phyloP scores from a whole-genome alignment of 1,139 yeast species.

The Zygoascus hellenicus region DNA sequence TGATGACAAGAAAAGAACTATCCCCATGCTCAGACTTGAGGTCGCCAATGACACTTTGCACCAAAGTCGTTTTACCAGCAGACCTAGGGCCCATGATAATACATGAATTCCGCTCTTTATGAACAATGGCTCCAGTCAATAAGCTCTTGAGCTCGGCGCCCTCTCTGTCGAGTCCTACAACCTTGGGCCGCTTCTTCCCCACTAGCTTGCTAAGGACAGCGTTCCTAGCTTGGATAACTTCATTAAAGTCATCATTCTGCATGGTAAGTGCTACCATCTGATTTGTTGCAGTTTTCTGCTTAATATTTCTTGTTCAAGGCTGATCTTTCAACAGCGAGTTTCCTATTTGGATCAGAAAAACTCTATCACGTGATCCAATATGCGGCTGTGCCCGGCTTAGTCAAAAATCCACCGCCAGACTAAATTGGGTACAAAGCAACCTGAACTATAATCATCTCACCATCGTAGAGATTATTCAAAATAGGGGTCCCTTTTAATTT shows the following conservation, averaged over 20 bases:
- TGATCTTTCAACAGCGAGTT: no score
- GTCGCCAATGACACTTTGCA: slow-evolving; percentile 52
- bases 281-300: no score
- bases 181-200: slow-evolving; percentile 20
- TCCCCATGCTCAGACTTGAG: slow-evolving; percentile 38
- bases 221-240: slow-evolving; percentile 9
- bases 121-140: slow-evolving; percentile 59
- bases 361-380: no score
- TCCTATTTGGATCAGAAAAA: no score
- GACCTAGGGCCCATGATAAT: slow-evolving; percentile 76
- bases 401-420: no score
- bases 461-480: neutral
- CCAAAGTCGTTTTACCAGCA: slow-evolving; percentile 64
- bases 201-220: slow-evolving; percentile 25
- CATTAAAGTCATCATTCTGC: neutral
- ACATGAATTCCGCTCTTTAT: slow-evolving; percentile 76
- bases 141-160: slow-evolving; percentile 46
- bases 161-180: slow-evolving; percentile 30
- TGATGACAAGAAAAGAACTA: slow-evolving; percentile 50
- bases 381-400: no score
- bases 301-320: no score
- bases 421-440: no score
- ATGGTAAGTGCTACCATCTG: no score
- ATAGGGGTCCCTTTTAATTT: slow-evolving; percentile 1
- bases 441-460: no score